Conservation (phyloP, 306 rosid species). For the Mimosa pudica region DNA sequence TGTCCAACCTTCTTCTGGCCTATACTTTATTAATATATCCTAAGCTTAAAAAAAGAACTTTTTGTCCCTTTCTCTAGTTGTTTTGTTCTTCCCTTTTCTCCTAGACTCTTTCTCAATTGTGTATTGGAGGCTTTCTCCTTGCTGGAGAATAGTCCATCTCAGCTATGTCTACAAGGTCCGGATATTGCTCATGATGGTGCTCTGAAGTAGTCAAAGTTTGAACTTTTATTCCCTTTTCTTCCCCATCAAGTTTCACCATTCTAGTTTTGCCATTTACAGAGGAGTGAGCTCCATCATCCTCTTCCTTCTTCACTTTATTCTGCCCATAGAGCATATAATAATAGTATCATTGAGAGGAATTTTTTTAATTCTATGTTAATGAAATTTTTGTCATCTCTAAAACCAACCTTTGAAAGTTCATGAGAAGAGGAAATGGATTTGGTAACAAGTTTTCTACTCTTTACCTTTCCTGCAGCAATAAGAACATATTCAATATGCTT, state of each 20-base stretch:
- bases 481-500: conserved; percentile 43
- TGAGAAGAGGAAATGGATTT: conserved; percentile 46
- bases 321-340: conserved; percentile 41
- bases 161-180: conserved; percentile 56
- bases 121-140: conserved; percentile 81
- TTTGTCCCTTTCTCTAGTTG: conserved; percentile 23
- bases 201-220: conserved; percentile 39
- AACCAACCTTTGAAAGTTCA: conserved; percentile 63
- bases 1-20: conserved; percentile 39
- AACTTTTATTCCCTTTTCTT: conserved; percentile 32
- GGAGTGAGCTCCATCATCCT: conserved; percentile 27
- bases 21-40: conserved; percentile 36
- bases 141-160: conserved; percentile 97
- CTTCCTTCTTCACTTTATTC: conserved; percentile 47
- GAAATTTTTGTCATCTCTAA: conserved; percentile 12
- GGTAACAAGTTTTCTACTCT: conserved; percentile 63
- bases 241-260: conserved; percentile 33
- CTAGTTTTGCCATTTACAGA: conserved; percentile 29
- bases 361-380: not conserved
- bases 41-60: conserved; percentile 5
- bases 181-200: conserved; percentile 38
- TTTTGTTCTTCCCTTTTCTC: not conserved
- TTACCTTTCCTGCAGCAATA: conserved; percentile 73
- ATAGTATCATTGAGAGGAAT: conserved; percentile 13
- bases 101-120: conserved; percentile 48